Percentiles rank a stretch among this genome's conserved stretches.
phyloP scores from a whole-genome alignment of 306 rosid species.

The Ormosia semicastrata region DNA sequence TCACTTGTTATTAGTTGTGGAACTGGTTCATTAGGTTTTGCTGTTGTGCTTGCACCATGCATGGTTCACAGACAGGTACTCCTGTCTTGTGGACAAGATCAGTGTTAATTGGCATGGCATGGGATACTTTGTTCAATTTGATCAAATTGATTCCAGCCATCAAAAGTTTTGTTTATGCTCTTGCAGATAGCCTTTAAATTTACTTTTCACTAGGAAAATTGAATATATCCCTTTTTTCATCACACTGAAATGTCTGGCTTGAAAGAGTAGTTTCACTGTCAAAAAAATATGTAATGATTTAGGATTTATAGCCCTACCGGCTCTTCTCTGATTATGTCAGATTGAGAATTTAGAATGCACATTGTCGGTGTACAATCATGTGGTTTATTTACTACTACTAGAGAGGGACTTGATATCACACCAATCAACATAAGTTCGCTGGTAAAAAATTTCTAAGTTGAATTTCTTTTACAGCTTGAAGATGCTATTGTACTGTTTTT shows the following conservation, averaged over 20 bases:
- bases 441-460: no score
- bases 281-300: background rate
- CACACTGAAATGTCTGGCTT: background rate
- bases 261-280: background rate
- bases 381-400: background rate
- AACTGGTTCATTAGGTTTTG: background rate
- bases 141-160: background rate
- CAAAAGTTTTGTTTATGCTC: background rate
- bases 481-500: background rate
- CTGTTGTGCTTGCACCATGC: background rate
- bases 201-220: background rate
- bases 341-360: slow-evolving; percentile 5
- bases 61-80: background rate
- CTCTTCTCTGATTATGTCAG: background rate
- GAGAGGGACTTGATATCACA: background rate
- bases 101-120: background rate
- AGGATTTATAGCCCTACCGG: background rate
- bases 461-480: slow-evolving; percentile 9
- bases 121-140: background rate
- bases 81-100: background rate
- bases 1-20: background rate
- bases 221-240: background rate
- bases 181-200: background rate
- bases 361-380: background rate
- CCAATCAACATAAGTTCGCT: background rate